Percentiles rank a stretch among this genome's conserved stretches.
These are phyloP conservation scores for Radiomyces spectabilis DNA, from an alignment of 192 early-diverging fungal genomes.

Conservation along the genomic window DNA sequence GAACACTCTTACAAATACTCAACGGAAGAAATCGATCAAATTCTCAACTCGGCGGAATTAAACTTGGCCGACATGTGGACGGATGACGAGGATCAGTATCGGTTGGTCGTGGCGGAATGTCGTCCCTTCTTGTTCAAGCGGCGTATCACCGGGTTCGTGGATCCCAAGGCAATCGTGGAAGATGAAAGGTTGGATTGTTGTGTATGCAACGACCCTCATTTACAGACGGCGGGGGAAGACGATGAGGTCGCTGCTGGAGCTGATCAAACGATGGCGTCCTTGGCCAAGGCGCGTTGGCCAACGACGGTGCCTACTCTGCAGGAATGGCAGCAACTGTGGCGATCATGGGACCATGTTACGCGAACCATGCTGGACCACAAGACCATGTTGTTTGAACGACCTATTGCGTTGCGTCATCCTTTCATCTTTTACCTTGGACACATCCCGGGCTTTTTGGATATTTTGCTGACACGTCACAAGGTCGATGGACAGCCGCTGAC, in stretches of 20 bases:
- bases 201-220: background rate
- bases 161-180: background rate
- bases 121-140: conserved; percentile 38
- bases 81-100: conserved; percentile 45
- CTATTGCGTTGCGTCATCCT: conserved; percentile 82
- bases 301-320: conserved; percentile 46
- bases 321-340: conserved; percentile 80
- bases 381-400: conserved; percentile 48
- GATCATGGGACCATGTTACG: conserved; percentile 69
- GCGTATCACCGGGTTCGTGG: background rate
- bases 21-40: conserved; percentile 36
- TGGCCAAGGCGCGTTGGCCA: background rate
- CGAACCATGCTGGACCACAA: conserved; percentile 48
- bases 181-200: background rate
- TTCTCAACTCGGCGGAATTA: conserved; percentile 43
- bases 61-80: conserved; percentile 41
- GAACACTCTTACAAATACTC: conserved; percentile 89
- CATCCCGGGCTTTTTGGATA: conserved; percentile 66
- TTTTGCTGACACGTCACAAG: conserved; percentile 37
- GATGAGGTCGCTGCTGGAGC: background rate
- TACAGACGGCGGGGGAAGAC: no score
- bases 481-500: conserved; percentile 30
- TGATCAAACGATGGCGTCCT: background rate
- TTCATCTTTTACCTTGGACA: conserved; percentile 91
- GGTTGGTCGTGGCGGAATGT: conserved; percentile 49